Percentiles rank a stretch among this genome's conserved stretches.
Conservation (phyloP, 768 basidiomycete genomes). For the Pleurotus platypus region DNA sequence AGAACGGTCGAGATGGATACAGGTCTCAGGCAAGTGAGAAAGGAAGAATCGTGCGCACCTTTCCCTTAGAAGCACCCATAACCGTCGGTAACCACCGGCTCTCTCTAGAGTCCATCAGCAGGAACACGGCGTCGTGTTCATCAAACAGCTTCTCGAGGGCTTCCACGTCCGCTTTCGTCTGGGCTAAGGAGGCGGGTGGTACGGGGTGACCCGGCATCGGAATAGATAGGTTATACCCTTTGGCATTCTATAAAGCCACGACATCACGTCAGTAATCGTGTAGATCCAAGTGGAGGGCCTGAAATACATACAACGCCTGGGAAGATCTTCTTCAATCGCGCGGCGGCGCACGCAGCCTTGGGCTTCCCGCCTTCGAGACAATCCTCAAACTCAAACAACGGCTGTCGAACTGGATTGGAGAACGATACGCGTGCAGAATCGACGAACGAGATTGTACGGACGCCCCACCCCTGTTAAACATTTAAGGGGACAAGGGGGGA, state of each 20-base stretch:
- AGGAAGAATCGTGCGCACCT: conserved; percentile 41
- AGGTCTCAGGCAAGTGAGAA: no score
- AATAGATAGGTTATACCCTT: conserved; percentile 73
- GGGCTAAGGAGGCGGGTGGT: conserved; percentile 50
- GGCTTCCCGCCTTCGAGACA: conserved; percentile 90
- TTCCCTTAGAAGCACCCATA: conserved; percentile 77
- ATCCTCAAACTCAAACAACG: conserved; percentile 93
- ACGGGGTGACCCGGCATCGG: conserved; percentile 99
- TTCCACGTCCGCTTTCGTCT: conserved; percentile 63
- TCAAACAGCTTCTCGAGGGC: conserved; percentile 77
- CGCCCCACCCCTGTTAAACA: conserved; percentile 81
- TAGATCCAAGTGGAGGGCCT: background rate
- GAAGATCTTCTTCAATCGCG: conserved; percentile 79
- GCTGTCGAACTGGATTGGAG: conserved; percentile 97
- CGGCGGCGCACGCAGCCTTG: conserved; percentile 91
- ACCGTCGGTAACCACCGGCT: conserved; percentile 96
- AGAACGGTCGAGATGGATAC: background rate
- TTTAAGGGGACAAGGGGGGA: background rate
- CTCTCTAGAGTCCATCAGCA: conserved; percentile 98
- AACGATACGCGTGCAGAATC: conserved; percentile 92
- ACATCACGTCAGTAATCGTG: no score
- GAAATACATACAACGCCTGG: conserved; percentile 77
- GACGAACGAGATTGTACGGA: conserved; percentile 88
- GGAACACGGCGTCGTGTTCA: conserved; percentile 84
- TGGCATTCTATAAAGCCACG: conserved; percentile 58